These are phyloP conservation scores for Ceratobasidium sp. DNA, from an alignment of 1,284 basidiomycete species.

Conservation along the genomic window DNA sequence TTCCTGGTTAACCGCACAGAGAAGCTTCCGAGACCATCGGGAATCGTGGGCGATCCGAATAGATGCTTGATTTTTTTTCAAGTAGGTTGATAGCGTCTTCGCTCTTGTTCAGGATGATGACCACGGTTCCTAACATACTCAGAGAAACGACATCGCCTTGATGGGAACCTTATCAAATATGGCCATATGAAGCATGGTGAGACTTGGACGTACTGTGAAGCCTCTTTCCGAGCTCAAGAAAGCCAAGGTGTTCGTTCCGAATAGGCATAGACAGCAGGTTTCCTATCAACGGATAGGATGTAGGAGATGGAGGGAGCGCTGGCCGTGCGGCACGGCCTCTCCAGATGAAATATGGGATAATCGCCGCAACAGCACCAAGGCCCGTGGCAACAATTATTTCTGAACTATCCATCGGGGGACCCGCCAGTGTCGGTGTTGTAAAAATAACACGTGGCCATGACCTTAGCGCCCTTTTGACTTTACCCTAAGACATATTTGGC, in stretches of 20 bases:
- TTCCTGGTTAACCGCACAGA: not conserved
- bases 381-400: not conserved
- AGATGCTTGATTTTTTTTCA: slow-evolving; percentile 4
- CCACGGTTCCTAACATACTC: slow-evolving; percentile 1
- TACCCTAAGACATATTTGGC: not conserved
- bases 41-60: slow-evolving; percentile 4
- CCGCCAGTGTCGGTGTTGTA: not conserved
- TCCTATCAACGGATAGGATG: slow-evolving; percentile 20
- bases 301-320: slow-evolving; percentile 13
- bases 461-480: not conserved
- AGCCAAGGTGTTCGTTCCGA: slow-evolving; percentile 3
- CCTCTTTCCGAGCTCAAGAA: not conserved
- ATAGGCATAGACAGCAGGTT: slow-evolving; percentile 2
- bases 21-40: slow-evolving; percentile 17
- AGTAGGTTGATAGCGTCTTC: slow-evolving; percentile 14
- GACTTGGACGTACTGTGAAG: not conserved
- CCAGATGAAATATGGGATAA: not conserved
- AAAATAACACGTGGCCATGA: not conserved
- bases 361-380: not conserved
- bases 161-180: not conserved
- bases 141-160: slow-evolving; percentile 10
- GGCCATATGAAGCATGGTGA: not conserved
- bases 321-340: not conserved
- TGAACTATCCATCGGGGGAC: not conserved
- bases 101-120: slow-evolving; percentile 7